phyloP scores from a whole-genome alignment of 2,329 filamentous ascomycete species.

The Ceratocystis huliohia region DNA sequence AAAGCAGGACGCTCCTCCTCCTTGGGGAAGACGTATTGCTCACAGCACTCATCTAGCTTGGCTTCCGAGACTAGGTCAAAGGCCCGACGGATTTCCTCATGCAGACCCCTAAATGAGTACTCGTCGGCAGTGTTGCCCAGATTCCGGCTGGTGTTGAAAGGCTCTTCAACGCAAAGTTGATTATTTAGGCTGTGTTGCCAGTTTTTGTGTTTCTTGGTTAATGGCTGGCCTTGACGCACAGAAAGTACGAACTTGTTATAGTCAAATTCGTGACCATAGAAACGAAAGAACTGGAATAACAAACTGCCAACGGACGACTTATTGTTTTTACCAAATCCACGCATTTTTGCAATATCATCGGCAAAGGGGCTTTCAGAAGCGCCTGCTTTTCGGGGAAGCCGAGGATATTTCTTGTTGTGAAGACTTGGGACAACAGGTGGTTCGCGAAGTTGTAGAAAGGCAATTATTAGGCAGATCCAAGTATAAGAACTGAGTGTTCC shows the following conservation, averaged over 20 bases:
- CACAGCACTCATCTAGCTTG: constrained; percentile 72
- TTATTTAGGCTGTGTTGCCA: constrained; percentile 76
- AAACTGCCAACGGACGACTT: constrained; percentile 71
- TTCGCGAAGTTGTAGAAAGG: constrained; percentile 78
- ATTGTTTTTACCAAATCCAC: constrained; percentile 64
- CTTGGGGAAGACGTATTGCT: constrained; percentile 76
- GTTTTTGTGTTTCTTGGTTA: constrained; percentile 73
- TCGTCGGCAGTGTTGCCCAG: constrained; percentile 94
- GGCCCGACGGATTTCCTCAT: constrained; percentile 76
- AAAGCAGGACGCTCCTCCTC: constrained; percentile 54
- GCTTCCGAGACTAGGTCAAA: constrained; percentile 70
- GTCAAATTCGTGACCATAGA: constrained; percentile 87
- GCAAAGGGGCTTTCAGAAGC: constrained; percentile 67
- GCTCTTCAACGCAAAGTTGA: constrained; percentile 86
- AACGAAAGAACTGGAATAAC: constrained; percentile 91
- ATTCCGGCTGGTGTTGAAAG: constrained; percentile 81
- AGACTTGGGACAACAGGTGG: constrained; percentile 76
- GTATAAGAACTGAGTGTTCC: constrained; percentile 96
- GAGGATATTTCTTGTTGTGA: constrained; percentile 58
- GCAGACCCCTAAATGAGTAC: constrained; percentile 81
- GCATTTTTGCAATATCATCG: constrained; percentile 65
- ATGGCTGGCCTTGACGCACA: constrained; percentile 63
- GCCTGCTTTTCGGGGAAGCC: constrained; percentile 40
- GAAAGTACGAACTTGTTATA: constrained; percentile 77
- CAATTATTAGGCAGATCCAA: constrained; percentile 97